Base-by-base conservation (phyloP, 1,284 basidiomycete genomes). In the Pterulicium gracile region DNA sequence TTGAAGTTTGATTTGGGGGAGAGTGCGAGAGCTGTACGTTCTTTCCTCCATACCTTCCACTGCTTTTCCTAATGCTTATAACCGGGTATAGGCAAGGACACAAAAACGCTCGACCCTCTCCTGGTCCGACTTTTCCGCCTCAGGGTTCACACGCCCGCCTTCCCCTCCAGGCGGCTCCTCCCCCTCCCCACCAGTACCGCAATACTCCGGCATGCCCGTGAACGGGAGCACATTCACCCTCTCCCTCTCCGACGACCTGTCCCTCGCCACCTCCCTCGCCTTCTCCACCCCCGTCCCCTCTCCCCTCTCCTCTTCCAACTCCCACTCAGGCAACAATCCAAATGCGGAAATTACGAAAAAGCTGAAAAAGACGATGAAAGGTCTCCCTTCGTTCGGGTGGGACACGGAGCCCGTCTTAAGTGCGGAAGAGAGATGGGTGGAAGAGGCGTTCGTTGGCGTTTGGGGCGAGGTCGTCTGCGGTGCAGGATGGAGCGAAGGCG, bases 1-100 rank as follows among this genome's bases (percentile, higher is more conserved):
- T 66, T 94, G 22, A 77, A 90, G 58, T 94, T 94, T 61, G 88
- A 93, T 59, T 62, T 93, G 50, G 90, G 79, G 1, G 90, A 93
- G 65, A 73, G 79, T 50, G 88, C 89, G n/a, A 74, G 87, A 54
- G 72, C 69, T 61, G 88, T 89, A 57, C 55, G 82, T 70, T 54
- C 40, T 23, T 46, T 52, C 41, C 19, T 48, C 35, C 19, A 19
- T 44, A 18, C 43, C 23, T 42, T 39, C 42, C 34, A 15, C 21
- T 47, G 21, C 3, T 49, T 44, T 34, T 35, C 39, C 39, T 41
- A 20, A 43, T 20, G 44, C 34, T 32, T n/a, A n/a, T 32, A 10
- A n/a, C 10, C 7, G 10, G n/a, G 35, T 36, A 43, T 55, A 90
- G 87, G 72, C 78, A 49, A 80, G 79, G 27, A 55, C 75, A 0